A percentile compares a stretch with the other conserved stretches of the same genome.
Conservation (phyloP, 257 asterid genomes). For the Nicotiana attenuata region DNA sequence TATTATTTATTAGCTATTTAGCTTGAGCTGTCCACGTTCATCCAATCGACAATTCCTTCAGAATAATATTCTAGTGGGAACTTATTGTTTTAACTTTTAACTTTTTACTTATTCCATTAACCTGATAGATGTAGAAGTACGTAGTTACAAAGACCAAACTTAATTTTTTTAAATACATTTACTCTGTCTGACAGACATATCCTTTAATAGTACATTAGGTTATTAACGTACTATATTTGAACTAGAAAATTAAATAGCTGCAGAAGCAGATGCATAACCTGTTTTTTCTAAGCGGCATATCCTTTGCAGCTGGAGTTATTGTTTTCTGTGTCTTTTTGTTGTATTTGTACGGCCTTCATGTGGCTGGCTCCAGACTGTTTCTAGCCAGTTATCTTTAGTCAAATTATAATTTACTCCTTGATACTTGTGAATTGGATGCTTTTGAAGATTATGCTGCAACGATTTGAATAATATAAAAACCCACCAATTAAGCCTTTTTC, state of each 20-base stretch:
- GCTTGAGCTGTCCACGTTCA: conserved; percentile 1
- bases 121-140: not conserved
- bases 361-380: conserved; percentile 9
- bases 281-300: not conserved
- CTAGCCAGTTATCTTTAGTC: not conserved
- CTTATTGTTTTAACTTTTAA: not conserved
- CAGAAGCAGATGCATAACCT: not conserved
- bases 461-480: not conserved
- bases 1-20: not conserved
- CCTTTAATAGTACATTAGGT: not conserved
- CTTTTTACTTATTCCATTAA: not conserved
- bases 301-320: not conserved
- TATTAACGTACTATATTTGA: not conserved
- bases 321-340: conserved; percentile 4
- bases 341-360: not conserved
- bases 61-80: not conserved
- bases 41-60: not conserved
- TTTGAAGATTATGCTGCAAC: not conserved
- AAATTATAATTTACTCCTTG: not conserved
- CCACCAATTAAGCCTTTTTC: not conserved
- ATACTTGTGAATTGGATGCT: not conserved
- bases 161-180: not conserved
- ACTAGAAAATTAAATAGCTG: not conserved
- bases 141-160: not conserved
- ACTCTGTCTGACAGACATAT: not conserved